Conservation (phyloP, 345 rosid species). For the Hibiscus tridactylites region DNA sequence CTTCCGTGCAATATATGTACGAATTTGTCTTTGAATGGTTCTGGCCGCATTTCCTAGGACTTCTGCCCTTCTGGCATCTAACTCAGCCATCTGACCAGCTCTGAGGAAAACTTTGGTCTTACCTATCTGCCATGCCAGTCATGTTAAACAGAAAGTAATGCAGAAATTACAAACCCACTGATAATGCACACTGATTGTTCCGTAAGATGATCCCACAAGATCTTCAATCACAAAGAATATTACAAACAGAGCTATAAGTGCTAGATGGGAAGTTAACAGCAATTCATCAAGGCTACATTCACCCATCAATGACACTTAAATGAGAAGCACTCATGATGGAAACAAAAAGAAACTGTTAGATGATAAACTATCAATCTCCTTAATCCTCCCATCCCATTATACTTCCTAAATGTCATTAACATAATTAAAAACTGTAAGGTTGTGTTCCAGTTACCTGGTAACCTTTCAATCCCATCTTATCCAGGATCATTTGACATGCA, state of each 20-base stretch:
- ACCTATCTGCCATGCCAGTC: slow-evolving; percentile 60
- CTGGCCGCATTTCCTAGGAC: slow-evolving; percentile 97
- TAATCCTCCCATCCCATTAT: background rate
- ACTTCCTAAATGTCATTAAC: slow-evolving; percentile 2
- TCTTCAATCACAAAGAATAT: background rate
- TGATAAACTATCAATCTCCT: background rate
- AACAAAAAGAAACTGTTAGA: background rate
- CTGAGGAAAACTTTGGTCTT: slow-evolving; percentile 89
- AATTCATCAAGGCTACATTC: background rate
- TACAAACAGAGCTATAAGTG: background rate
- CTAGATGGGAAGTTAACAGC: slow-evolving; percentile 1
- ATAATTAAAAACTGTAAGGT: background rate
- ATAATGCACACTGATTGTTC: slow-evolving; percentile 1
- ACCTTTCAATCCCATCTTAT: slow-evolving; percentile 84
- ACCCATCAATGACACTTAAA: background rate
- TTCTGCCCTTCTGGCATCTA: slow-evolving; percentile 97
- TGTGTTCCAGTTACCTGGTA: slow-evolving; percentile 63
- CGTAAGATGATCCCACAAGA: background rate
- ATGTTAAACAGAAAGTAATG: slow-evolving; percentile 12
- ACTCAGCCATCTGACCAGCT: slow-evolving; percentile 99
- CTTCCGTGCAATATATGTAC: slow-evolving; percentile 78
- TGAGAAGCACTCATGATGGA: background rate
- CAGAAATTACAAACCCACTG: background rate
- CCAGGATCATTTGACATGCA: slow-evolving; percentile 87
- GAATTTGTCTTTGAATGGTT: slow-evolving; percentile 78